Evolutionary conservation across 176 grass and related monocot species (phyloP), one percentile per base, ranked within the genome.

Genomic region (Puccinellia tenuiflora): DNA sequence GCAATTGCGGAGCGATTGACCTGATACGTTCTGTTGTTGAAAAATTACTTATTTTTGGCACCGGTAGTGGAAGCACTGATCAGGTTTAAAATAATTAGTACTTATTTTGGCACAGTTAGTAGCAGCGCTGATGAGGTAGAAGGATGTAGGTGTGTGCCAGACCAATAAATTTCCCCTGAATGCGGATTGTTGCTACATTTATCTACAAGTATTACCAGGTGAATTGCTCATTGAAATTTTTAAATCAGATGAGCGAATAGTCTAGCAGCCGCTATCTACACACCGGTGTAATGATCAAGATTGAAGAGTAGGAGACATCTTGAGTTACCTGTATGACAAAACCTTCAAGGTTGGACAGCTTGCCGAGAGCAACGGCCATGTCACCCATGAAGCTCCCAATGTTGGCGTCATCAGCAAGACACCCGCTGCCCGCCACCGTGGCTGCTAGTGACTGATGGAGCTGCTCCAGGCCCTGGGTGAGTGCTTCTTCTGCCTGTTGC

Each of bases 401-500:
- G 61, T 84, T 75, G 40, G 79, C 26, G 13, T 84, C 81, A 17
- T 89, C 88, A 7, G 73, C 73, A 54, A 92, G 56, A 48, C 86
- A 86, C 13, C 86, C 92, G n/a, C 78, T 68, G 37, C 71, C 71
- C 7, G 90, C 81, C 34, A 97, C 86, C 0, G 90, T 94, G 13
- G 87, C 81, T 50, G 90, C 78, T 29, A 97, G 82, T 16, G 95
- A 94, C 38, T 89, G 92, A 70, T 94, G 86, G 75, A 97, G 87
- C 64, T 92, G 90, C 46, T 97, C 95, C 25, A 94, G 84, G 29
- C 96, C 96, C 81, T 98, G 96, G 4, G 90, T 91, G 21, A 98
- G 92, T 65, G 96, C 92, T 85, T 98, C 96, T 83, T 98, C 96
- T 47, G 96, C 92, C 84, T 98, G 92, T 53, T 98, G 96, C 34